These are phyloP conservation scores for Protea cynaroides DNA, from an alignment of 164 flowering plant genomes.

Conservation along the genomic window DNA sequence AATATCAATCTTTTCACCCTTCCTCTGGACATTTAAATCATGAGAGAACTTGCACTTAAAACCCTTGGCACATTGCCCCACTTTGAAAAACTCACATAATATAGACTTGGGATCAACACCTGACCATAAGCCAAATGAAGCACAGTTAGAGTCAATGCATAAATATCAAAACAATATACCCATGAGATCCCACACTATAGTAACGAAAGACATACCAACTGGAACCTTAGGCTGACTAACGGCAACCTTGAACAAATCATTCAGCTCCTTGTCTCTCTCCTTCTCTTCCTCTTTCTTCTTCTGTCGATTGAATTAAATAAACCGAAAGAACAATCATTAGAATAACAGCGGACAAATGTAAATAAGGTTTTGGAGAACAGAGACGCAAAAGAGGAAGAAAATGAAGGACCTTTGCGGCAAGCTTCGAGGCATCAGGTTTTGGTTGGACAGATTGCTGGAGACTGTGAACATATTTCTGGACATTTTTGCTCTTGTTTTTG, in stretches of 20 bases:
- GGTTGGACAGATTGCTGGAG: constrained; percentile 75
- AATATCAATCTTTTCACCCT: constrained; percentile 93
- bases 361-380: not conserved
- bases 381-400: not conserved
- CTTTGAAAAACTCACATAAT: constrained; percentile 86
- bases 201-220: constrained; percentile 39
- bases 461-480: constrained; percentile 84
- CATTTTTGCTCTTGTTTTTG: constrained; percentile 93
- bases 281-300: constrained; percentile 98
- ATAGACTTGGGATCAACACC: constrained; percentile 99
- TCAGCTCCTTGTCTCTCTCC: constrained; percentile 87
- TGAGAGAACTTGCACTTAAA: constrained; percentile 98
- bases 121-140: constrained; percentile 19
- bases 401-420: constrained; percentile 56
- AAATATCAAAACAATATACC: not conserved
- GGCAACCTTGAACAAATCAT: constrained; percentile 85
- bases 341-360: not conserved
- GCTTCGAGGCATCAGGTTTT: constrained; percentile 59
- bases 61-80: constrained; percentile 91
- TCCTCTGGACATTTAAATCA: constrained; percentile 90
- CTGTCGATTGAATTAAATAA: constrained; percentile 30
- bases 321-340: not conserved
- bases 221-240: constrained; percentile 98
- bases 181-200: not conserved
- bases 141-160: not conserved